A percentile compares a stretch with the other conserved stretches of the same genome.
These are phyloP conservation scores for Ogataea ganodermae DNA, from an alignment of 805 yeast genomes.

Conservation along the genomic window DNA sequence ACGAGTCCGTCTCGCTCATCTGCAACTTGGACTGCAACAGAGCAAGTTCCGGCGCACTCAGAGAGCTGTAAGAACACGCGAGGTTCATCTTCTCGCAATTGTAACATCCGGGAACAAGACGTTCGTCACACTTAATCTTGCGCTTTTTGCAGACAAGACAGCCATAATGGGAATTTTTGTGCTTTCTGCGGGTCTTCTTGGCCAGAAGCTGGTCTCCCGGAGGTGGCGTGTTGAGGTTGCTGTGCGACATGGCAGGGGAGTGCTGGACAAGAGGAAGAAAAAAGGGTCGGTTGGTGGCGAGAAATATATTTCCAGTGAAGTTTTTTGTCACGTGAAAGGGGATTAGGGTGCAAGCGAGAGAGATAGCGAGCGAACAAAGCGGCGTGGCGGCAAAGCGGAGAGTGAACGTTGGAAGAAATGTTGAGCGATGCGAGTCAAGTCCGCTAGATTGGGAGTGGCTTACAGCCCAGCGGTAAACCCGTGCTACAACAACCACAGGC, in stretches of 20 bases:
- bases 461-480: no score
- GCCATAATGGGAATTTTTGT: conserved; percentile 72
- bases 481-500: no score
- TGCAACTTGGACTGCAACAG: background rate
- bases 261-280: background rate
- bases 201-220: background rate
- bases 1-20: background rate
- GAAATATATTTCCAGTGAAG: no score
- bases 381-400: no score
- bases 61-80: conserved; percentile 47
- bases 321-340: no score
- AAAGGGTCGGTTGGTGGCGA: no score
- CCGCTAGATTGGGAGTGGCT: no score
- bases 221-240: background rate
- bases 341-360: no score
- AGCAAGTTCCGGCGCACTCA: conserved; percentile 12
- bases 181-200: conserved; percentile 55
- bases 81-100: conserved; percentile 53
- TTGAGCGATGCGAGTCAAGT: no score
- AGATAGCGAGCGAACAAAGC: no score
- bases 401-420: no score
- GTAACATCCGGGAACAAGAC: conserved; percentile 52
- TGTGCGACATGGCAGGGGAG: background rate
- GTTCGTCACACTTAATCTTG: conserved; percentile 66
- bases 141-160: conserved; percentile 68